A percentile compares a stretch with the other conserved stretches of the same genome.
phyloP scores from a whole-genome alignment of 495 filamentous ascomycete genomes.

The Bryoglossum gracile region DNA sequence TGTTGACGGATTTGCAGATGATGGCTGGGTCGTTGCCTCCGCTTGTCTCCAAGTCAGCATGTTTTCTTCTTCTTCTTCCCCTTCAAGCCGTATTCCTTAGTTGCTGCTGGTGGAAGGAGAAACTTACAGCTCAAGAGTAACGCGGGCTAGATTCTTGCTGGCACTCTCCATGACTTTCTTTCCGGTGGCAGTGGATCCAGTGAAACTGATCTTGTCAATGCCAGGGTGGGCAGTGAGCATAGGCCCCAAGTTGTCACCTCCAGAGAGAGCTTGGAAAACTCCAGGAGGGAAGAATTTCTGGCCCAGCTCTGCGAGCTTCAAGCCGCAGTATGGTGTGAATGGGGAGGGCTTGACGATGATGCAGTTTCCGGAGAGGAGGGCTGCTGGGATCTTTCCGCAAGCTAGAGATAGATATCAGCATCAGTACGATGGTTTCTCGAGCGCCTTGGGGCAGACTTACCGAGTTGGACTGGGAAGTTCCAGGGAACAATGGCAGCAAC shows the following conservation, averaged over 20 bases:
- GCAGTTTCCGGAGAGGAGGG: conserved; percentile 38
- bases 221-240: conserved; percentile 47
- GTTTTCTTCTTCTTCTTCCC: conserved; percentile 27
- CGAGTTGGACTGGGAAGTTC: conserved; percentile 39
- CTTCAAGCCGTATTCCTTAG: too few species aligned
- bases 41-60: conserved; percentile 28
- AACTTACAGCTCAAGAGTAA: conserved; percentile 42
- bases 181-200: conserved; percentile 48
- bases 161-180: conserved; percentile 47
- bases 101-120: background rate
- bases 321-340: conserved; percentile 48
- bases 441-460: too few species aligned
- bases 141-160: conserved; percentile 45
- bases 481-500: conserved; percentile 39
- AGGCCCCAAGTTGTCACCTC: conserved; percentile 47
- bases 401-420: conserved; percentile 37
- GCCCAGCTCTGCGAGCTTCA: conserved; percentile 52
- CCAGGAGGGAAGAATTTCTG: conserved; percentile 49
- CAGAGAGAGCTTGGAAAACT: conserved; percentile 49
- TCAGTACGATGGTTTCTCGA: too few species aligned
- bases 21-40: conserved; percentile 56
- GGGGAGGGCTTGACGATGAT: conserved; percentile 47
- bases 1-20: conserved; percentile 46
- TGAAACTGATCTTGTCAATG: conserved; percentile 55
- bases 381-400: conserved; percentile 37